Evolutionary conservation across 257 asterid species (phyloP), one percentile per base, ranked within the genome.

Genomic region (Parsonsia alboflavescens): DNA sequence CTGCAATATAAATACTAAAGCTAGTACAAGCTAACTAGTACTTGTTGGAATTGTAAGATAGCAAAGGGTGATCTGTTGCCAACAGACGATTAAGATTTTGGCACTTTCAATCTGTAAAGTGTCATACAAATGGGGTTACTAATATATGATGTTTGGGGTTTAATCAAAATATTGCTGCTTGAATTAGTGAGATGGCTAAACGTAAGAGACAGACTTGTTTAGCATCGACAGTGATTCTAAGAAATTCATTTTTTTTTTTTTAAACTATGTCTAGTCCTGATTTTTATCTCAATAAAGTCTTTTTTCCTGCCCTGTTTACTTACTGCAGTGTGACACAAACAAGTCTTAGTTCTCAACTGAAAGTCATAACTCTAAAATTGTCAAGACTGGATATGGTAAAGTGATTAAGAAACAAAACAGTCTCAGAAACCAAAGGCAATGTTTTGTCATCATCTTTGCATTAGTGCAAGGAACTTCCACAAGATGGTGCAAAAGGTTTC

Each of bases 381-480:
- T 21, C 30, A n/a, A 5, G 56, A 44, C 19, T 24, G 21, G 41
- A 73, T 8, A 6, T n/a, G 22, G 62, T 26, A 15, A 64, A 39
- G 24, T 45, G 13, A 68, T 11, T 9, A 28, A 46, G 42, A 49
- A 48, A 69, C 7, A 28, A 28, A 28, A 13, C 7, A 33, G 22
- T 30, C 45, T 69, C 59, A 48, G 19, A 17, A 69, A 69, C 26
- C 7, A 11, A 12, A 42, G 44, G 41, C 65, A 74, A 26, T 57
- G 19, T n/a, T 64, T 39, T 39, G 21, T 50, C 17, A 15, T 56
- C 13, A 66, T 71, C 68, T 53, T 63, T 41, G 74, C 57, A 79
- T n/a, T 52, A 64, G 59, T 49, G 57, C 57, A 42, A 76, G 70
- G 57, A 26, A 30, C 68, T 56, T 61, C 68, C 21, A 6, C 53